Base-by-base conservation (phyloP, 768 basidiomycete species). In the Pleurotus citrinopileatus region DNA sequence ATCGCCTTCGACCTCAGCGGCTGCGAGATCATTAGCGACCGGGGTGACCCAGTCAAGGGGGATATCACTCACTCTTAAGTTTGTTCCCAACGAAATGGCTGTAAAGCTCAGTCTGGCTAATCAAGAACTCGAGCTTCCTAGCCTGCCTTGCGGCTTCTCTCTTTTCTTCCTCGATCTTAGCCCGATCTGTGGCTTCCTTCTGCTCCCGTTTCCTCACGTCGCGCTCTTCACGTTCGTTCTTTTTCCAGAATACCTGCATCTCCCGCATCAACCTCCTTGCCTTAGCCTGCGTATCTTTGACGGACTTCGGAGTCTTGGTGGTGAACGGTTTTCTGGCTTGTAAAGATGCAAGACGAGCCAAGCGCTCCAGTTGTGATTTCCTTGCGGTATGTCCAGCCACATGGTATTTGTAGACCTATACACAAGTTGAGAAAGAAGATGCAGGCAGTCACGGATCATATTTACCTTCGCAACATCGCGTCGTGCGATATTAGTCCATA, bases 21-120 rank as follows among this genome's bases (percentile, higher is more conserved):
- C 91, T 93, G 42, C 54, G 36, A 68, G 55, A 54, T 42, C 17
- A 51, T 29, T 60, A 59, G 45, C 57, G 38, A 23, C 26, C 55
- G 15, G 54, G 52, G 47, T 43, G 46, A 10, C 52, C 23, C 42
- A 28, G 32, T 42, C 17, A 32, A 27, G 37, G 15, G 44, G 42
- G 40, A 56, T 4, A 32, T 36, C 29, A 71, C 85, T 62, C 68
- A 91, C 91, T 93, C 69, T 91, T 91, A 51, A 93, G 80, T 73
- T 98, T 98, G 71, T 86, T 97, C 27, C 96, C 96, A 55, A 99
- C 94, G 79, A 99, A 98, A 73, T 99, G 97, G 60, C 92, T 94
- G 71, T 98, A 99, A 6, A 98, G 81, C 67, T 99, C 97, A 3
- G 97, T 98, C 70, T 98, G 96, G 55, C 92, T 98, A 69, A 99